Percentiles rank a stretch among this genome's conserved stretches.
Conservation (phyloP, 352 stramenopile species). For the Aphanomyces astaci region DNA sequence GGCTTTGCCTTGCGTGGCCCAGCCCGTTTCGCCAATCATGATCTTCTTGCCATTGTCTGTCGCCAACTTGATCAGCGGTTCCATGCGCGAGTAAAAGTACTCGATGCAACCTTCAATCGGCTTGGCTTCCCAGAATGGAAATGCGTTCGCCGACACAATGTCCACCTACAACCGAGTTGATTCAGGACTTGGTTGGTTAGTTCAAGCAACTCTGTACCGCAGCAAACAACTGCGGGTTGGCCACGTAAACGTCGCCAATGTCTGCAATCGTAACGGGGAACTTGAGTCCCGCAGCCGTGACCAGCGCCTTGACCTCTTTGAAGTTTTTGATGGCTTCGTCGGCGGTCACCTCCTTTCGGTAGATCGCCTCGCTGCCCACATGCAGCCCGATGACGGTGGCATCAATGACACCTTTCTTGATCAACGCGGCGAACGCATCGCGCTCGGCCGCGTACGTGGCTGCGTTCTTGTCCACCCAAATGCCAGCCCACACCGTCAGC, state of each 20-base stretch:
- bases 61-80: slow-evolving; percentile 30
- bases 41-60: slow-evolving; percentile 42
- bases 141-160: slow-evolving; percentile 53
- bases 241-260: slow-evolving; percentile 45
- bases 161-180: slow-evolving; percentile 36
- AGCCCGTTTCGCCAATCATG: slow-evolving; percentile 63
- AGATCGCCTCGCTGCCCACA: slow-evolving; percentile 62
- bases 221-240: slow-evolving; percentile 44
- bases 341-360: slow-evolving; percentile 46
- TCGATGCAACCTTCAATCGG: slow-evolving; percentile 31
- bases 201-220: slow-evolving; percentile 27
- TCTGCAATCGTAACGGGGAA: slow-evolving; percentile 62
- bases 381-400: slow-evolving; percentile 43
- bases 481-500: slow-evolving; percentile 48
- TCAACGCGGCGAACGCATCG: slow-evolving; percentile 33
- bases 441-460: slow-evolving; percentile 44
- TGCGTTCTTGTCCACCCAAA: slow-evolving; percentile 44
- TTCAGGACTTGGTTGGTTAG: not conserved
- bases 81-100: slow-evolving; percentile 42
- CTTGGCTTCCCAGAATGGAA: slow-evolving; percentile 59
- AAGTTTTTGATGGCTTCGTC: slow-evolving; percentile 43
- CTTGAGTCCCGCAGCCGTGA: slow-evolving; percentile 24
- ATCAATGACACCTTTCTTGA: slow-evolving; percentile 38
- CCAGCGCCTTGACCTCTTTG: slow-evolving; percentile 41
- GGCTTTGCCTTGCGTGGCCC: slow-evolving; percentile 37